phyloP scores from a whole-genome alignment of 1,284 basidiomycete species.

The Cerrena zonata region DNA sequence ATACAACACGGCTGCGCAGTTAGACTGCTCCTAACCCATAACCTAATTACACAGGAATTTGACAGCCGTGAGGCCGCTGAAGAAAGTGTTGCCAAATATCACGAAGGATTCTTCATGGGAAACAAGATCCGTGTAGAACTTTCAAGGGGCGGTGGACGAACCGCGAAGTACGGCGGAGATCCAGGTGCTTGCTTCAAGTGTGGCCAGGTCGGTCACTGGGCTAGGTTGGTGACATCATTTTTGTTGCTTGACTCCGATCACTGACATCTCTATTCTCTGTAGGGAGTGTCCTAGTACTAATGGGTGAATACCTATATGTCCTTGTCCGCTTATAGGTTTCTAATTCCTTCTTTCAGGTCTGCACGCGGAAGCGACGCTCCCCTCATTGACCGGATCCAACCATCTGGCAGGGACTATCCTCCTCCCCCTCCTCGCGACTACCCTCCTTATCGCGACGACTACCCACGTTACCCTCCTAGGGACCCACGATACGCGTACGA shows the following conservation, averaged over 20 bases:
- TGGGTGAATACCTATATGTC: slow-evolving; percentile 22
- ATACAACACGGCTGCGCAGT: neutral
- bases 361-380: slow-evolving; percentile 41
- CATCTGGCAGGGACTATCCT: slow-evolving; percentile 38
- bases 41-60: slow-evolving; percentile 58
- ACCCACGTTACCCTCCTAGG: slow-evolving; percentile 39
- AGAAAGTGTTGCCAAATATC: slow-evolving; percentile 77
- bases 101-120: slow-evolving; percentile 83
- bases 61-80: slow-evolving; percentile 73
- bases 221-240: slow-evolving; percentile 49
- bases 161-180: slow-evolving; percentile 70
- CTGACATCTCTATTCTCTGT: slow-evolving; percentile 11
- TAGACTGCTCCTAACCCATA: slow-evolving; percentile 1
- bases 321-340: slow-evolving; percentile 1
- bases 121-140: slow-evolving; percentile 81
- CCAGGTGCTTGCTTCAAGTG: slow-evolving; percentile 83
- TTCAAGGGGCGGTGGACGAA: slow-evolving; percentile 74
- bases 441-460: slow-evolving; percentile 50
- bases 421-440: slow-evolving; percentile 38
- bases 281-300: slow-evolving; percentile 71
- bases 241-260: slow-evolving; percentile 5
- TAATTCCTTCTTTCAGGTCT: slow-evolving; percentile 12
- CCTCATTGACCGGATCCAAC: slow-evolving; percentile 52
- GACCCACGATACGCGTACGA: slow-evolving; percentile 51
- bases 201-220: slow-evolving; percentile 78